Conservation (phyloP, 257 asterid species). For the Cinchona pubescens region DNA sequence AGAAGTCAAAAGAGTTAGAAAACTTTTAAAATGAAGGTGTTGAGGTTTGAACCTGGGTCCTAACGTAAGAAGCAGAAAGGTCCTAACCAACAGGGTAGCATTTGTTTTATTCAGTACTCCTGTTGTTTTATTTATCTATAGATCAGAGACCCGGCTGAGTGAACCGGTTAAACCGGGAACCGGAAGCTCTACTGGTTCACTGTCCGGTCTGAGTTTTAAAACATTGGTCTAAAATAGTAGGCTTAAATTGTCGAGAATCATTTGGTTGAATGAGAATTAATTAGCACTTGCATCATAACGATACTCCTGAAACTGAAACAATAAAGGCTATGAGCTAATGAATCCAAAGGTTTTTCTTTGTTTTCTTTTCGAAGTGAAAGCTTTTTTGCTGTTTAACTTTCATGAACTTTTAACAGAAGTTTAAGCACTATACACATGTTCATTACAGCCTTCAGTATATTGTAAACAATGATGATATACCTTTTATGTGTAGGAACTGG, state of each 20-base stretch:
- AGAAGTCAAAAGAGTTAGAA: no score
- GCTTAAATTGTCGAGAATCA: neutral
- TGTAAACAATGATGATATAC: slow-evolving; percentile 18
- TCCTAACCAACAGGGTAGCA: no score
- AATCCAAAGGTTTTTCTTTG: neutral
- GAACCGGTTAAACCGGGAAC: no score
- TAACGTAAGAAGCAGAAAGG: no score
- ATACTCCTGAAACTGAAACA: neutral
- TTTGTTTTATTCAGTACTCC: no score
- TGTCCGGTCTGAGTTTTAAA: no score
- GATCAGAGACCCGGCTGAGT: no score
- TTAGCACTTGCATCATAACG: neutral
- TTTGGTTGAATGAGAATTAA: neutral
- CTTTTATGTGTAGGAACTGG: slow-evolving; percentile 71
- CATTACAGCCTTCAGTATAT: slow-evolving; percentile 9
- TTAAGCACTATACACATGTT: neutral
- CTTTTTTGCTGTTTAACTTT: neutral
- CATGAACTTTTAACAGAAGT: neutral
- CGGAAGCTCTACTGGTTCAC: no score
- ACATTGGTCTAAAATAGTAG: neutral
- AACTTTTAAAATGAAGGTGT: no score
- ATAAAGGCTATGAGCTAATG: neutral
- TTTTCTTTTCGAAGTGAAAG: neutral
- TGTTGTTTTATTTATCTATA: no score
- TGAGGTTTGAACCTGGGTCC: no score